Evolutionary conservation across 805 yeast genomes (phyloP).

Genomic region (Kuraishia ogatae): DNA sequence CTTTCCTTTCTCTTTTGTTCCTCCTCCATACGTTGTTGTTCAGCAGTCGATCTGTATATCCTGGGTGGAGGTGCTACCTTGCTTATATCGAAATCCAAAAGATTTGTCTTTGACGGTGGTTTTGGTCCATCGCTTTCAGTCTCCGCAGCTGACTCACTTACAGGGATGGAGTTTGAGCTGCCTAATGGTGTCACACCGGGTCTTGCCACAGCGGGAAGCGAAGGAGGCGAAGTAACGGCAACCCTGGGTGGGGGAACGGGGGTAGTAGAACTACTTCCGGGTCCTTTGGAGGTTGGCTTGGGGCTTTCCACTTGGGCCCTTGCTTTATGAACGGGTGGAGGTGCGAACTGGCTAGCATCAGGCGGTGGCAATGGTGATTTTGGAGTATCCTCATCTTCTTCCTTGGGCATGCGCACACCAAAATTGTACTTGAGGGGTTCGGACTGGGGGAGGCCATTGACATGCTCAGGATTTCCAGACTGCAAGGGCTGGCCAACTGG

Average conservation of each 20-base stretch:
- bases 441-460: neutral
- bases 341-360: constrained; percentile 19
- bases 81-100: constrained; percentile 26
- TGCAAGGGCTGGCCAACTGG: neutral
- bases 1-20: constrained; percentile 16
- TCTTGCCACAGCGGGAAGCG: neutral
- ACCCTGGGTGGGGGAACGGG: neutral
- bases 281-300: neutral
- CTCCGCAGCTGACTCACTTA: neutral
- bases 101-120: constrained; percentile 10
- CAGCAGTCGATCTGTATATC: constrained; percentile 18
- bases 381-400: neutral
- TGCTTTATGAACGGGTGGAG: constrained; percentile 30
- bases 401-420: neutral
- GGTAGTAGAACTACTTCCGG: neutral
- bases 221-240: neutral
- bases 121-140: constrained; percentile 1
- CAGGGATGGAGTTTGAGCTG: neutral
- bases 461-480: neutral
- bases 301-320: constrained; percentile 7
- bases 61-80: constrained; percentile 40
- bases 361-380: neutral
- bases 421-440: neutral
- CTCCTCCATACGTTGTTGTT: constrained; percentile 12
- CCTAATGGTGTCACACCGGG: constrained; percentile 6